A percentile compares a stretch with the other conserved stretches of the same genome.
Evolutionary conservation across 441 rosid genomes (phyloP).

Genomic region (Erodium texanum): DNA sequence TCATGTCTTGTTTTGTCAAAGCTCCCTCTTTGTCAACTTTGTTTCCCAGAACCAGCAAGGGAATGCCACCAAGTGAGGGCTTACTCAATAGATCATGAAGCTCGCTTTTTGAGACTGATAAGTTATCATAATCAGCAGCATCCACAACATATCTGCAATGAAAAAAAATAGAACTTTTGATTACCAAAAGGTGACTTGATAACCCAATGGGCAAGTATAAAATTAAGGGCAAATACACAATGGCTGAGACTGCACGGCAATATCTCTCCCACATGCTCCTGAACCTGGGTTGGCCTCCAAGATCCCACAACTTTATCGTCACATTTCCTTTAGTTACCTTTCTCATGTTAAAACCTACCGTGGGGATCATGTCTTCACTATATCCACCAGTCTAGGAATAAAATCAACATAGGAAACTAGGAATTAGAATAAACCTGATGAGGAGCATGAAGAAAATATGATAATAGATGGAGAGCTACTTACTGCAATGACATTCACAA

Average conservation of each 20-base stretch:
- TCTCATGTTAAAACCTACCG: constrained; percentile 8
- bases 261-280: constrained; percentile 9
- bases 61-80: constrained; percentile 33
- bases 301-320: constrained; percentile 8
- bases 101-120: constrained; percentile 34
- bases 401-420: neutral
- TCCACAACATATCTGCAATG: constrained; percentile 36
- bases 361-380: constrained; percentile 8
- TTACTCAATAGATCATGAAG: constrained; percentile 39
- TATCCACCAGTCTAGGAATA: constrained; percentile 6
- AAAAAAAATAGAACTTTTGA: constrained; percentile 1
- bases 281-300: constrained; percentile 6
- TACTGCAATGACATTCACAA: constrained; percentile 21
- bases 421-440: neutral
- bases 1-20: constrained; percentile 28
- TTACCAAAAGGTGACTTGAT: constrained; percentile 1
- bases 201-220: neutral
- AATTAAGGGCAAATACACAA: constrained; percentile 2
- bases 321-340: constrained; percentile 9
- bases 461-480: neutral
- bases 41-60: constrained; percentile 40
- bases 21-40: constrained; percentile 38
- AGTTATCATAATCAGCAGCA: constrained; percentile 37
- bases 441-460: neutral
- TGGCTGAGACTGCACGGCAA: constrained; percentile 9